Base-by-base conservation (phyloP, 75 land plant species). In the Isoetes taiwanensis region DNA sequence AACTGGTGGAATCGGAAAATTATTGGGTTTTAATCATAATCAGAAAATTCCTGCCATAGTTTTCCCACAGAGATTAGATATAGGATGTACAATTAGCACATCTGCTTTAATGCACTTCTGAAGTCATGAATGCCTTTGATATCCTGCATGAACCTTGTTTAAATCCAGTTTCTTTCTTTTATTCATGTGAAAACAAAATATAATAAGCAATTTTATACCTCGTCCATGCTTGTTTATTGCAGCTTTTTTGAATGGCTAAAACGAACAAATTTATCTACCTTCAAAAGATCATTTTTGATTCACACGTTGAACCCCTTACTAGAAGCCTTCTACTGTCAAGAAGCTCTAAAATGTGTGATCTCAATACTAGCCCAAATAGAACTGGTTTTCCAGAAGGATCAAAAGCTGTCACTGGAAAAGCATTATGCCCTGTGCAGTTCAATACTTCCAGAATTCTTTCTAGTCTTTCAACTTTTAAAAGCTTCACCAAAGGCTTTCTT, bases 151-250 rank as follows among this genome's bases (percentile, higher is more conserved):
- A n/a, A n/a, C n/a, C n/a, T n/a, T n/a, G n/a, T n/a, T n/a, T n/a
- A n/a, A n/a, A n/a, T n/a, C n/a, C n/a, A n/a, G n/a, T n/a, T n/a
- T n/a, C n/a, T n/a, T n/a, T n/a, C n/a, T n/a, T n/a, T n/a, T n/a
- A n/a, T n/a, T n/a, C n/a, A n/a, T n/a, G n/a, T n/a, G n/a, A n/a
- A n/a, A n/a, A n/a, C n/a, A n/a, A n/a, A n/a, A n/a, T n/a, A n/a
- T n/a, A n/a, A n/a, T n/a, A n/a, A n/a, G n/a, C n/a, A n/a, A n/a
- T n/a, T n/a, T n/a, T n/a, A n/a, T n/a, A 23, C 83, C 85, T 5
- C 84, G 80, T 33, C 84, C 88, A 40, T 76, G 74, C 46, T 91
- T 87, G 30, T 80, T 75, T 31, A 87, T 66, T 17, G 83, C 94
- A 17, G 62, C 66, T 32, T n/a, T n/a, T n/a, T n/a, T n/a, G n/a